Evolutionary conservation across 805 yeast species (phyloP), one percentile per base, ranked within the genome.

Genomic region (Metschnikowia sp.): DNA sequence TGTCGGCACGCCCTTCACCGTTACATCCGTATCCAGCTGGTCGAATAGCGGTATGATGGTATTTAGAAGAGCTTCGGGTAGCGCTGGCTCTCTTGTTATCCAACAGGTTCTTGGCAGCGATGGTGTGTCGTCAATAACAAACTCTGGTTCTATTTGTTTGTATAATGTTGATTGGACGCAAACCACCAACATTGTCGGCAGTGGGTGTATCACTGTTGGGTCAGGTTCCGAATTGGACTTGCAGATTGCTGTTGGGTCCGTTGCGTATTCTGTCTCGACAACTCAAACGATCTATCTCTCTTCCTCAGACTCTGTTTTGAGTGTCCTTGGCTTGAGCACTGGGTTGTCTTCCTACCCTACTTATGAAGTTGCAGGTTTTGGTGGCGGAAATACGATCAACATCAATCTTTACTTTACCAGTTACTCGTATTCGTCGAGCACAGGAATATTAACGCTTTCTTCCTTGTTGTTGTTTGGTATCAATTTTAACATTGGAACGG

Each of bases 131-230:
- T n/a, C n/a, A n/a, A 57, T 63, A 26, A 52, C 51, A 29, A 64
- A 64, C 41, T 43, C 56, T 36, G 69, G 69, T 47, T 54, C 58
- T 10, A 62, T 64, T 40, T 63, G 69, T 49, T 56, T 64, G 42
- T 45, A 51, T 19, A 57, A 61, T 36, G 49, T 49, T 36, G 51
- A 42, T 18, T 64, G 58, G 43, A 48, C 47, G 8, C 66, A 60
- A 52, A 50, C 61, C 11, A 55, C 64, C 13, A 42, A 31, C 22
- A 55, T 64, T 33, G 9, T 32, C 0, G 69, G 69, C 35, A 37
- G 44, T n/a, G 69, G 69, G 41, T 64, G 69, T 53, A 46, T 59
- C 29, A 18, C 33, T 8, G 45, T 44, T 11, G 41, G 42, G 12
- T 36, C 11, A 3, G 37, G 40, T 18, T 36, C 47, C n/a, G n/a